Evolutionary conservation across 192 early-diverging fungal species (phyloP), one percentile per base, ranked within the genome.

Genomic region (Gaertneriomyces semiglobifer): DNA sequence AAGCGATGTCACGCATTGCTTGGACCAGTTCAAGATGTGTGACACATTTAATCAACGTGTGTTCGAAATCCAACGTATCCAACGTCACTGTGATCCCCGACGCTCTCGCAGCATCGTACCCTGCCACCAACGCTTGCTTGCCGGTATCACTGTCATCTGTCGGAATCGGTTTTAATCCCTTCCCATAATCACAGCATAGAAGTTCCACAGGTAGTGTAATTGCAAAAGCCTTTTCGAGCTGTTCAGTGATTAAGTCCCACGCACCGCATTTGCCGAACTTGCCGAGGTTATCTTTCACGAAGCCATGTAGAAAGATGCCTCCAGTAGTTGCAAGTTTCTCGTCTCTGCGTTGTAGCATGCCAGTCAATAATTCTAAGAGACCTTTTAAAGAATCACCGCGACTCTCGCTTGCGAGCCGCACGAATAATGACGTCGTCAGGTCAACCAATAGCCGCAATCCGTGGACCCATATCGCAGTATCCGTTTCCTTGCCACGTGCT

Each of bases 301-400:
- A 80, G 55, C 81, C 79, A 44, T 77, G 74, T 11, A 84, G 62
- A 58, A 77, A 84, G 38, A 79, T 82, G 20, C 82, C 78, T 9
- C 80, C 82, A 8, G 79, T 84, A 4, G 79, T 74, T 5, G 81
- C 78, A 0, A 84, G 71, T 63, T 79, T 84, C 39, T 84, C 77
- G 53, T 84, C 80, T 42, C 68, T 44, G 12, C 62, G 57, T 25
- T 56, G 51, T 64, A 84, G 62, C 80, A 84, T 79, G 18, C 66
- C 64, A 20, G 77, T 47, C 46, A 79, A 72, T 38, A 79, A 60
- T 40, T 78, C 73, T 4, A 84, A 59, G 4, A 70, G 65, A 7
- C 68, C 53, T 12, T 65, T 8, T 7, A 83, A 16, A 39, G 76
- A 63, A 5, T 72, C 78, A 1, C 39, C 58, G 50, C 70, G 56